These are phyloP conservation scores for Jacaranda copaia DNA, from an alignment of 257 asterid species.

Conservation along the genomic window DNA sequence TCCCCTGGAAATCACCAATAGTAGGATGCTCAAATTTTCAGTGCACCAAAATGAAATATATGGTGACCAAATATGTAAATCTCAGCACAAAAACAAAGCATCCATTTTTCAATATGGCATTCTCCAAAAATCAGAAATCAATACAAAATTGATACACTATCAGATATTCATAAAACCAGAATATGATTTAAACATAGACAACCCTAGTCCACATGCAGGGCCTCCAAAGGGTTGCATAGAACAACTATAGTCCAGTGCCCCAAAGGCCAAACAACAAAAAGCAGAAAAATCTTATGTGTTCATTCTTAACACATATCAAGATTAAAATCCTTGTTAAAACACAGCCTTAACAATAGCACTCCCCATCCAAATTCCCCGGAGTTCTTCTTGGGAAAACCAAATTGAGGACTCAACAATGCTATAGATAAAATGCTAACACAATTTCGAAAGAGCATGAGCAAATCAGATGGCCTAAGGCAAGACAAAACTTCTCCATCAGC, in stretches of 20 bases:
- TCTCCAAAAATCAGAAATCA: constrained; percentile 4
- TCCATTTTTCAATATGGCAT: background rate
- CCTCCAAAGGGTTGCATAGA: too few species aligned
- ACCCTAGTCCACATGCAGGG: too few species aligned
- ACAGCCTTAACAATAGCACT: too few species aligned
- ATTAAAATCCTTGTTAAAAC: background rate
- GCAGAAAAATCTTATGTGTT: too few species aligned
- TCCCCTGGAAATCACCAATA: constrained; percentile 61
- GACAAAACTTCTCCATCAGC: background rate
- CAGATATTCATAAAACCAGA: background rate
- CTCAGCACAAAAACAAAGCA: background rate
- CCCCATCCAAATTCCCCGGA: background rate
- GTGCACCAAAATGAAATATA: constrained; percentile 1
- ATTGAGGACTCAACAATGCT: background rate
- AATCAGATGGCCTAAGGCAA: background rate
- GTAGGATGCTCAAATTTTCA: constrained; percentile 19
- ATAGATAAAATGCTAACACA: background rate
- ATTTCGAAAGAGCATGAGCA: background rate
- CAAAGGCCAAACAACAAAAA: too few species aligned
- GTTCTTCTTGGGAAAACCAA: background rate
- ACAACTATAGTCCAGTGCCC: too few species aligned
- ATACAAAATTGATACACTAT: background rate
- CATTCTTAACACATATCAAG: background rate
- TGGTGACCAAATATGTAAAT: background rate
- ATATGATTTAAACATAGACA: too few species aligned